Base-by-base conservation (phyloP, 2,329 filamentous ascomycete genomes). In the Pseudogymnoascus sp. region DNA sequence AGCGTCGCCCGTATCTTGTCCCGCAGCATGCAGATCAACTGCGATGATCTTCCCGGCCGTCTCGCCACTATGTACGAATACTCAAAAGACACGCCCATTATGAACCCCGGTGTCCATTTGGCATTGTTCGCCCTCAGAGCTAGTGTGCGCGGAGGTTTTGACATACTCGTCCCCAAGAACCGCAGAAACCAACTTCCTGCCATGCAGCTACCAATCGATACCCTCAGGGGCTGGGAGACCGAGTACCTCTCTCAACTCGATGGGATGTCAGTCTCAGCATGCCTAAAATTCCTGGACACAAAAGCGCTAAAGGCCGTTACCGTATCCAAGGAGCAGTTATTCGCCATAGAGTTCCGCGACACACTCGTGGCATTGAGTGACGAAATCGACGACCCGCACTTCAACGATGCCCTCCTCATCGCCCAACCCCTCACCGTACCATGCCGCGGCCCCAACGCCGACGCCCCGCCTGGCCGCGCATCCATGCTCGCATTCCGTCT, bases 11-110 rank as follows among this genome's bases (percentile, higher is more conserved):
- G 83, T 15, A 83, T 84, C 42, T 84, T 96, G 65, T 83, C 87
- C 21, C 80, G 84, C 25, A 88, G 84, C 65, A 88, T 96, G 80
- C 89, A 93, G 69, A 86, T 95, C 62, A 81, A 86, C 55, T 79
- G 80, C 1, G 74, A 78, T 1, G 82, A 84, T n/a, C 77, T 96
- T 2, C 79, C 82, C 48, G 72, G 74, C 5, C 84, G 86, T 62
- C 76, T 96, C 10, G 76, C 78, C 8, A 80, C 81, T 29, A 89
- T 96, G 81, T 81, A 84, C 13, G 78, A 76, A 15, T 89, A 85
- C 71, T 78, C 77, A 2, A 75, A 76, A 62, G 74, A 74, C 65
- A 76, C 72, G 63, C 76, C 74, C 7, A 79, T 80, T 66, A 73
- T 82, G 15, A 75, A 78, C 5, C 75, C 81, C 0, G 83, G 81